These are phyloP conservation scores for Kwoniella heveanensis DNA, from an alignment of 768 basidiomycete genomes.

Conservation along the genomic window DNA sequence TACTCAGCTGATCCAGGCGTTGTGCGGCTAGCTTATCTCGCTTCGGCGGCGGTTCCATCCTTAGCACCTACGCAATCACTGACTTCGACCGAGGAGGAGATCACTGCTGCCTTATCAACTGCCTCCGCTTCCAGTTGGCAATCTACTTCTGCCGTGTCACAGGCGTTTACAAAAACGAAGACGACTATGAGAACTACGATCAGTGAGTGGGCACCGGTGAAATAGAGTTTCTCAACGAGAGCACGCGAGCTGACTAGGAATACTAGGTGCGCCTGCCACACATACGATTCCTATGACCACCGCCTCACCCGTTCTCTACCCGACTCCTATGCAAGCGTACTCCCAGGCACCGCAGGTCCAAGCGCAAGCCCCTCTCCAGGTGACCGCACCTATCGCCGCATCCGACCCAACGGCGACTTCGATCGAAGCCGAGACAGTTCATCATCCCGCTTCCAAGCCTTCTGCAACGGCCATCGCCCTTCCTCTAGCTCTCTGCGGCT, in stretches of 20 bases:
- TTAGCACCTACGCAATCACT: background rate
- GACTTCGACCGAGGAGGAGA: background rate
- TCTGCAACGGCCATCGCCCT: slow-evolving; percentile 28
- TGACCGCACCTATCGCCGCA: background rate
- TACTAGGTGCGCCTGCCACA: background rate
- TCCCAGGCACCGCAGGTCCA: background rate
- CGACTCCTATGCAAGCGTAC: background rate
- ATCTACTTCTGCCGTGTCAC: background rate
- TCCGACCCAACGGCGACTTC: background rate
- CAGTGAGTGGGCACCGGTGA: no score
- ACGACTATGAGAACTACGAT: background rate
- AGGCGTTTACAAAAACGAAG: background rate
- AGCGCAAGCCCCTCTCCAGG: slow-evolving; percentile 15
- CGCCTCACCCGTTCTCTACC: background rate
- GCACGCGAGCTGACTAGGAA: no score
- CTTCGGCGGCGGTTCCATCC: slow-evolving; percentile 1
- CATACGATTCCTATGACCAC: background rate
- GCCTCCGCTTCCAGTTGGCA: background rate
- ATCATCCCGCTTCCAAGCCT: slow-evolving; percentile 12
- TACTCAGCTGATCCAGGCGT: background rate
- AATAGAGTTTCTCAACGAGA: no score
- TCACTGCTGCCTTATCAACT: background rate
- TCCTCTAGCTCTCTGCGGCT: slow-evolving; percentile 26
- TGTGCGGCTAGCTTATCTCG: slow-evolving; percentile 9
- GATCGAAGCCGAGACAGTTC: background rate